Base-by-base conservation (phyloP, 306 rosid species). In the Datisca glomerata region DNA sequence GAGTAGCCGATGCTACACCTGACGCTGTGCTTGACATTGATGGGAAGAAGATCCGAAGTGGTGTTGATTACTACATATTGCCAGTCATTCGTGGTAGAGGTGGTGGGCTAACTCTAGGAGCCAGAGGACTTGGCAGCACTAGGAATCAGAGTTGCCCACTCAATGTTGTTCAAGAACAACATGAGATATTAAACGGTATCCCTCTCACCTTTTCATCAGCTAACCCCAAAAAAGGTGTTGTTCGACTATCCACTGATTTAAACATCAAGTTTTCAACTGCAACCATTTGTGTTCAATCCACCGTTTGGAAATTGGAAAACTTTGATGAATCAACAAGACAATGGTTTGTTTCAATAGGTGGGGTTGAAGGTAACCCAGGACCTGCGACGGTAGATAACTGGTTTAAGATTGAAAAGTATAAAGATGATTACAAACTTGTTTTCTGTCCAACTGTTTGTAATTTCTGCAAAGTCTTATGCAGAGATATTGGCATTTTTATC, bases 361-460 rank as follows among this genome's bases (percentile, higher is more conserved):
- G 86, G 0, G 59, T 42, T n/a, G 23, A 34, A 4, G 86, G 78
- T 10, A 78, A 78, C 44, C 81, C 81, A 1, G 70, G 81, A 0
- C 17, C 10, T 5, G 40, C 59, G 8, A 73, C 81, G 6, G 12
- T 61, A 0, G 31, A 21, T 11, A 78, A 69, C 4, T 78, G 81
- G 81, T 73, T 77, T 50, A 77, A 73, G 71, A 78, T 82, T 24
- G 77, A 74, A 66, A 69, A 56, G 36, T 41, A 20, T 1, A 61
- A 56, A 7, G 51, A 9, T 1, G 53, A 27, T 40, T 83, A 75
- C 43, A 72, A 72, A 48, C 21, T 83, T 8, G 59, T 47, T 1
- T 75, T 55, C 13, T 82, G 89, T 37, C 89, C 89, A 18, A 61
- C 47, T 0, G 85, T 85, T 7, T 68, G 71, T 10, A 12, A 42